Evolutionary conservation across 768 basidiomycete species (phyloP).

Genomic region (Phaeotremella skinneri): DNA sequence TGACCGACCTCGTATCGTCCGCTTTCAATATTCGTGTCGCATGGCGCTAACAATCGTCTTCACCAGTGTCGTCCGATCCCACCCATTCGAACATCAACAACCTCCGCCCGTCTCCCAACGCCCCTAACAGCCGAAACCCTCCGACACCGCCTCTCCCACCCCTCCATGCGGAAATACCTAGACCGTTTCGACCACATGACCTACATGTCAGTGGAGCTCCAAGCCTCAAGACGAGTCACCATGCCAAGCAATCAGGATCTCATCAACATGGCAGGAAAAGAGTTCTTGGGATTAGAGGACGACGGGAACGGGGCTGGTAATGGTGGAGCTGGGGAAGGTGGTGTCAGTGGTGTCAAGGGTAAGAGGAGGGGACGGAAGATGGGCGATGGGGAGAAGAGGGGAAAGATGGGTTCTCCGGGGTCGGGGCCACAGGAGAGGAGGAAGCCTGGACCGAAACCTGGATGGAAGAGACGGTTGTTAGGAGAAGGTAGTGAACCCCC

Average conservation of each 20-base stretch:
- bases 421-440: constrained; percentile 18
- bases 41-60: neutral
- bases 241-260: constrained; percentile 30
- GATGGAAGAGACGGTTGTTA: constrained; percentile 26
- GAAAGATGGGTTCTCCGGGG: constrained; percentile 8
- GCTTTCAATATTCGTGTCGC: too few relatives aligned
- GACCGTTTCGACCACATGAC: constrained; percentile 40
- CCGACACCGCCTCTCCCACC: constrained; percentile 30
- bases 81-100: constrained; percentile 21
- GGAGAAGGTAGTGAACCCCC: neutral
- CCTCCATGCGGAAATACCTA: constrained; percentile 31
- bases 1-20: neutral
- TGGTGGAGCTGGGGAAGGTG: constrained; percentile 5
- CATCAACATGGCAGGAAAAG: constrained; percentile 29
- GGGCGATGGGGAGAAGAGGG: constrained; percentile 4
- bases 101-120: constrained; percentile 12
- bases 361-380: constrained; percentile 1
- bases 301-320: constrained; percentile 8
- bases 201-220: constrained; percentile 24
- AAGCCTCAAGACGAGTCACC: constrained; percentile 12
- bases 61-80: constrained; percentile 37
- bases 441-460: constrained; percentile 38
- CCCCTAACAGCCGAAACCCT: constrained; percentile 28
- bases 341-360: constrained; percentile 4
- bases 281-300: constrained; percentile 33